phyloP scores from a whole-genome alignment of 768 basidiomycete genomes.

The Hygrophoropsis aurantiaca region DNA sequence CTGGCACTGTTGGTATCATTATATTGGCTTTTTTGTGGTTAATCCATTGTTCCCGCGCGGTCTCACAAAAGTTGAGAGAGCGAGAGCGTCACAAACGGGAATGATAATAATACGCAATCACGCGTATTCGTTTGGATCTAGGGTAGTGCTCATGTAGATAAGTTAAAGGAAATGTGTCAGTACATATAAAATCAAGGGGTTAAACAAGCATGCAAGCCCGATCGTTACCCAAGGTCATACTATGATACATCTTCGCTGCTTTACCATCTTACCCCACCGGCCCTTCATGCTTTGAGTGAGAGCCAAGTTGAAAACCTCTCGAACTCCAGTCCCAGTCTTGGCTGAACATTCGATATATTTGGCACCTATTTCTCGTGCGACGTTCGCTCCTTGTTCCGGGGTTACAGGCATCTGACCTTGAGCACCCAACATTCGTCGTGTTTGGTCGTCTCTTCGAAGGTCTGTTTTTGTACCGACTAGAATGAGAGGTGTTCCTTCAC shows the following conservation, averaged over 20 bases:
- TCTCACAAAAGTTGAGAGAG: slow-evolving; percentile 18
- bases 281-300: slow-evolving; percentile 86
- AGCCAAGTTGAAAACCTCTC: slow-evolving; percentile 89
- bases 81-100: slow-evolving; percentile 25
- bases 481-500: slow-evolving; percentile 84
- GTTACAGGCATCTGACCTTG: slow-evolving; percentile 85
- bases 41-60: slow-evolving; percentile 22
- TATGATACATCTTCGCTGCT: slow-evolving; percentile 72
- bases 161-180: slow-evolving; percentile 19
- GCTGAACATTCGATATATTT: slow-evolving; percentile 93
- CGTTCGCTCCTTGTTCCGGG: slow-evolving; percentile 75
- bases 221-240: slow-evolving; percentile 17
- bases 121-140: too few species aligned
- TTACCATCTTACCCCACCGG: slow-evolving; percentile 71
- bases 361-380: slow-evolving; percentile 92
- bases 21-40: slow-evolving; percentile 35
- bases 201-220: slow-evolving; percentile 10
- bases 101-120: too few species aligned
- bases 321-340: slow-evolving; percentile 86
- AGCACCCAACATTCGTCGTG: slow-evolving; percentile 84
- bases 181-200: slow-evolving; percentile 18
- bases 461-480: slow-evolving; percentile 95
- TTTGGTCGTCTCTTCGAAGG: slow-evolving; percentile 81
- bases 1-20: slow-evolving; percentile 33
- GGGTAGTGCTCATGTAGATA: too few species aligned